Evolutionary conservation across 495 filamentous ascomycete species (phyloP).

Genomic region (Eremomyces bilateralis): DNA sequence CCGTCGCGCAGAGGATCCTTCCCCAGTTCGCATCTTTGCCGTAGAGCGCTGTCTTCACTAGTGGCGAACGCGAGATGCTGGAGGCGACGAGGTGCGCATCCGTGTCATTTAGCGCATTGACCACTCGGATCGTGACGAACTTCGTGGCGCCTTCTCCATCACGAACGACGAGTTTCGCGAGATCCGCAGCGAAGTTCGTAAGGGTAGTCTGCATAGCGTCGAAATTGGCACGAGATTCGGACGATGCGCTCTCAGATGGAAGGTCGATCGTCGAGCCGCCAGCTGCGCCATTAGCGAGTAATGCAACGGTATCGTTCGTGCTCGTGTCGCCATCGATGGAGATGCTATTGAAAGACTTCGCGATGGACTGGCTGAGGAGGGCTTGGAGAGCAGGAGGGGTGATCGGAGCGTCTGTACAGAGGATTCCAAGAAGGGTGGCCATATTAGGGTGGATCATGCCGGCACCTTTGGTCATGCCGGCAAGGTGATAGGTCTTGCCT

Average conservation of each 20-base stretch:
- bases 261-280: constrained; percentile 29
- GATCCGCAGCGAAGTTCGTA: constrained; percentile 54
- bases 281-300: constrained; percentile 86
- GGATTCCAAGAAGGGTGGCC: constrained; percentile 84
- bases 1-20: constrained; percentile 84
- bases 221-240: constrained; percentile 33
- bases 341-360: constrained; percentile 88
- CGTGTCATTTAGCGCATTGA: constrained; percentile 38
- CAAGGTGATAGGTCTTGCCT: constrained; percentile 53
- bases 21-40: constrained; percentile 98
- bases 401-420: constrained; percentile 84
- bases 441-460: constrained; percentile 99
- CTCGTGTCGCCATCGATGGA: constrained; percentile 90
- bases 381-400: constrained; percentile 39
- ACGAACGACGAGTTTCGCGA: constrained; percentile 81
- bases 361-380: constrained; percentile 52
- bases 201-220: constrained; percentile 42
- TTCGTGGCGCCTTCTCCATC: constrained; percentile 98
- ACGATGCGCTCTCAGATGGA: not conserved
- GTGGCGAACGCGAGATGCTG: constrained; percentile 76
- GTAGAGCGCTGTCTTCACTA: constrained; percentile 95
- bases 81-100: constrained; percentile 41
- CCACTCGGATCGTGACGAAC: constrained; percentile 83
- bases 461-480: constrained; percentile 93
- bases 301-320: constrained; percentile 88